These are phyloP conservation scores for Termitomyces sp. DNA, from an alignment of 768 basidiomycete genomes.

Conservation along the genomic window DNA sequence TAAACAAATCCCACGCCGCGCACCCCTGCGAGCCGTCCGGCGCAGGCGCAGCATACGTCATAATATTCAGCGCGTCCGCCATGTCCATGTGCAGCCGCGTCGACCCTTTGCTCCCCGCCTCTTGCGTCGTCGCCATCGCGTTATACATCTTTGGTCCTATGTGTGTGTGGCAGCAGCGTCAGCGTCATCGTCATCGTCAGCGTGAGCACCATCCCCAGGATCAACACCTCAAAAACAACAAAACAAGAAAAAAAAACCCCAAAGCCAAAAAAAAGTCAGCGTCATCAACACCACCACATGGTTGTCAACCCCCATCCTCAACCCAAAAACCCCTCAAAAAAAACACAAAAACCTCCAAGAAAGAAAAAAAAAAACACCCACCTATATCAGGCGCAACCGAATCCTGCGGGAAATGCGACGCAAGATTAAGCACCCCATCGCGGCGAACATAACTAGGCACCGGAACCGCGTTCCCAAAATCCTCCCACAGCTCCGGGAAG, in stretches of 20 bases:
- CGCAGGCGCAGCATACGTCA: slow-evolving; percentile 64
- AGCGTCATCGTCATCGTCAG: background rate
- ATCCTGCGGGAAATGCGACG: slow-evolving; percentile 83
- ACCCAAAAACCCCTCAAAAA: too few relatives aligned
- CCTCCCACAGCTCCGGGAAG: slow-evolving; percentile 83
- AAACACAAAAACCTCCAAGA: too few relatives aligned
- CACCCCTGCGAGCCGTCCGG: slow-evolving; percentile 64
- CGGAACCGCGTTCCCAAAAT: slow-evolving; percentile 80
- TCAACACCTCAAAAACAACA: too few relatives aligned
- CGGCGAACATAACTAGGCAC: slow-evolving; percentile 87
- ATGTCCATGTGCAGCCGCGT: slow-evolving; percentile 94
- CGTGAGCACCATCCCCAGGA: too few relatives aligned
- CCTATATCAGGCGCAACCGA: slow-evolving; percentile 77
- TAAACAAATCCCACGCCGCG: slow-evolving; percentile 91
- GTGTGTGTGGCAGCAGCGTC: background rate
- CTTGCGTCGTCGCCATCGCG: slow-evolving; percentile 70
- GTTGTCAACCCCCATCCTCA: too few relatives aligned
- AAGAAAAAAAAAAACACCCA: slow-evolving; percentile 24
- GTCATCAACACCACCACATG: too few relatives aligned
- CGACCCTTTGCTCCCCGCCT: slow-evolving; percentile 69
- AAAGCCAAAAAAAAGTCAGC: too few relatives aligned
- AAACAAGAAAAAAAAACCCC: too few relatives aligned
- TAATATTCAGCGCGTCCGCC: slow-evolving; percentile 90
- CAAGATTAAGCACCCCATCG: slow-evolving; percentile 85
- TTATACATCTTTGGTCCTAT: slow-evolving; percentile 95